Base-by-base conservation (phyloP, 108 stramenopile species). In the Aureococcus anophagefferens region DNA sequence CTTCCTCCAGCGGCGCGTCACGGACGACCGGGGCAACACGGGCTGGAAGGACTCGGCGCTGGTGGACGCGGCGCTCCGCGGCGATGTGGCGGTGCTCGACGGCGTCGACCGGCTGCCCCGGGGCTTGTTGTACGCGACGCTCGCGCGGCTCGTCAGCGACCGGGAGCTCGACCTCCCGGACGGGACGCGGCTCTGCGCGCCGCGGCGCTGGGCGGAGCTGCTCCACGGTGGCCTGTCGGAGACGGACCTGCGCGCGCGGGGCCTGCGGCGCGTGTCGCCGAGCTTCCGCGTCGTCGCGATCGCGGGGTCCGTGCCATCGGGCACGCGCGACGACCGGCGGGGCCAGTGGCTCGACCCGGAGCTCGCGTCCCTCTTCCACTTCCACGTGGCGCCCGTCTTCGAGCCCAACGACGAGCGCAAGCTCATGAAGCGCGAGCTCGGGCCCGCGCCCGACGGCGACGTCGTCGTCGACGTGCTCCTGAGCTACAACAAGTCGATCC, bases 11-110 rank as follows among this genome's bases (percentile, higher is more conserved):
- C 69, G 79, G 44, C 84, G 94, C 35, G 85, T 14, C 15, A 74
- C 72, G 35, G 85, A 86, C 64, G 77, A 73, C 35, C 72, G 77
- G 0, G 92, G 94, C 0, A 72, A 88, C 35, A 93, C 94, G 17
- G 73, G 44, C 16, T 95, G 94, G 94, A 75, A 74, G 72, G 79
- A 86, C 45, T 85, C 87, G 0, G 89, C 91, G 5, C 74, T 95
- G 40, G 74, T 88, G 0, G 68, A 74, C 33, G 90, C 94, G 0
- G 90, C 89, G 34, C 37, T 75, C 51, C 72, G 77, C 14, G 94
- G 92, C 4, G 68, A 71, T 29, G 46, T 78, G 13, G 75, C 77
- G 0, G 75, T 91, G 46, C 74, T 95, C 34, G 94, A 95, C 81
- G 91, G 91, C 21, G 75, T 90, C 32, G 89, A 95, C 30, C 90